These are phyloP conservation scores for Citrullus amarus DNA, from an alignment of 306 rosid species.

Conservation along the genomic window DNA sequence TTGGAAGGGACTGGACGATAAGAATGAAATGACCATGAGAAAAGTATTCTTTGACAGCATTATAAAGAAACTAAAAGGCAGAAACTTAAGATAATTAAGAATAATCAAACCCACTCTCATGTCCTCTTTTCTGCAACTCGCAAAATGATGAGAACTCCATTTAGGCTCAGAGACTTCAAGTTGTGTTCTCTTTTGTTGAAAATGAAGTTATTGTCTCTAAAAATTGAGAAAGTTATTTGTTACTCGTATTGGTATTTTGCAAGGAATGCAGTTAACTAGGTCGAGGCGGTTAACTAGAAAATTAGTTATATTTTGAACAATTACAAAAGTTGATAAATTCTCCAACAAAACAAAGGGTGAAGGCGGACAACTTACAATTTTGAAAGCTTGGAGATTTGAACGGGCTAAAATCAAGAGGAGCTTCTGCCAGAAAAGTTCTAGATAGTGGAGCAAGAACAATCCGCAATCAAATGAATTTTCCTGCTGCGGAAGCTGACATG, in stretches of 20 bases:
- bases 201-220: no score
- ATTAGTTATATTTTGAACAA: neutral
- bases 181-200: neutral
- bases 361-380: slow-evolving; percentile 53
- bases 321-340: neutral
- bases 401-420: slow-evolving; percentile 74
- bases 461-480: slow-evolving; percentile 92
- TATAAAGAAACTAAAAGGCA: neutral
- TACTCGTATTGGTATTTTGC: neutral
- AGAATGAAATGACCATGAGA: neutral
- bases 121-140: neutral
- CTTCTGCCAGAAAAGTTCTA: slow-evolving; percentile 73
- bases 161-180: neutral
- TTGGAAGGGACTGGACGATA: neutral
- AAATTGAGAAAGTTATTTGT: neutral
- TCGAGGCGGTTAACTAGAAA: neutral
- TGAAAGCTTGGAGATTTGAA: slow-evolving; percentile 55
- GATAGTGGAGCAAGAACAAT: slow-evolving; percentile 84
- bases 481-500: slow-evolving; percentile 83
- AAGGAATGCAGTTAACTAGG: neutral
- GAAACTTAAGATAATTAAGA: neutral
- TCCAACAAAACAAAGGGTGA: neutral
- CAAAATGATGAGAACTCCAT: neutral
- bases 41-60: neutral
- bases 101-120: neutral